Base-by-base conservation (phyloP, 2,329 filamentous ascomycete species). In the Juglanconis sp. region DNA sequence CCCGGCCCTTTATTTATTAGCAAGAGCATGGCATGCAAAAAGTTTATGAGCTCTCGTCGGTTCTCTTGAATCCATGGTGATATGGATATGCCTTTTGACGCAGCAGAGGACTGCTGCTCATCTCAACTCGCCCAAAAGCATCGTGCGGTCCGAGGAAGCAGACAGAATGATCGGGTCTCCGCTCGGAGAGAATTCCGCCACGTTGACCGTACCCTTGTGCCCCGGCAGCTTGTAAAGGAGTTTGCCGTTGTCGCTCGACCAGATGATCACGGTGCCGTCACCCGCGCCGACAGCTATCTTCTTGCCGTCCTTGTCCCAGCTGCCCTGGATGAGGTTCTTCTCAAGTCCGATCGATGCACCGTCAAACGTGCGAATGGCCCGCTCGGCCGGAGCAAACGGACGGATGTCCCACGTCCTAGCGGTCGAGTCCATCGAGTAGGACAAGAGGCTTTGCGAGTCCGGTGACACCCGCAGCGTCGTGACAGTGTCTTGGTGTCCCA, bases 381-480 rank as follows among this genome's bases (percentile, higher is more conserved):
- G 83, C 72, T 97, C 90, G 0, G 89, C 87, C 0, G 95, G 92
- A 6, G 95, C 94, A 76, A 98, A 99, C 0, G 95, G 94, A 66
- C 94, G 84, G 56, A 99, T 90, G 72, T 99, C 94, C 95, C 95
- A 99, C 17, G 93, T 97, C 68, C 91, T 85, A 42, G 93, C 95
- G 0, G 94, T 96, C 24, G 90, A 92, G 74, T 99, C 95, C 81
- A 97, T 95, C 7, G 92, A 89, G 69, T 96, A 95, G 2, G 94
- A 98, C 4, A 97, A 79, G 3, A 99, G 82, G 0, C 89, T 90
- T 73, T 97, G 93, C 44, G 91, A 90, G 72, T 99, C 94, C 0
- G 95, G 94, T 2, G 94, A 97, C n/a, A 98, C 85, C 57, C 90
- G 83, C 51, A 99, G 80, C 11, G 92, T 96, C 3, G 93, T 96